Conservation (phyloP, 805 yeast species). For the Teunomyces lycoperdinae region DNA sequence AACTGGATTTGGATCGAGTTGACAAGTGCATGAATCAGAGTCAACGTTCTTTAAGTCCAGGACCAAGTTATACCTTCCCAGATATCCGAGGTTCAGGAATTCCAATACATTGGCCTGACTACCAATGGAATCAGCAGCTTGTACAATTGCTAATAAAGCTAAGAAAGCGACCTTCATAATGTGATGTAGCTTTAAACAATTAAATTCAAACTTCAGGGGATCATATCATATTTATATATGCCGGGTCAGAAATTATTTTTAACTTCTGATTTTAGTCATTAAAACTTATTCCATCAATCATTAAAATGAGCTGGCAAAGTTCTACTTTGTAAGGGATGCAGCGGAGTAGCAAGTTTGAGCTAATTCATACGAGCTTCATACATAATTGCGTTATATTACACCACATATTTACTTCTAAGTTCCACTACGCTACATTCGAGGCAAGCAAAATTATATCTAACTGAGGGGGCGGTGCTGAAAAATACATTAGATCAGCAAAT, state of each 20-base stretch:
- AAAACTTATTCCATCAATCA: not conserved
- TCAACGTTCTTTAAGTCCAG: slow-evolving; percentile 38
- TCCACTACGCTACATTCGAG: no score
- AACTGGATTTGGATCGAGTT: slow-evolving; percentile 32
- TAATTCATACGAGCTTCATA: no score
- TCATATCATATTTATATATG: not conserved
- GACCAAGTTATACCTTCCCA: slow-evolving; percentile 52
- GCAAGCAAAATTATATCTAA: not conserved
- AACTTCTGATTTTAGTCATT: not conserved
- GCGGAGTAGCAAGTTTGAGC: no score
- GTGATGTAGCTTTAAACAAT: not conserved
- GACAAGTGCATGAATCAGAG: slow-evolving; percentile 48
- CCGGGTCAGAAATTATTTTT: not conserved
- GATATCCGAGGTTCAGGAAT: slow-evolving; percentile 54
- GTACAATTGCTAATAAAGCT: slow-evolving; percentile 2
- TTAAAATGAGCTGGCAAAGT: not conserved
- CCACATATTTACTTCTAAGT: no score
- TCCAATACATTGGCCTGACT: slow-evolving; percentile 34
- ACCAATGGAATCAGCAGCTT: not conserved
- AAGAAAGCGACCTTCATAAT: not conserved
- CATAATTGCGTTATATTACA: no score
- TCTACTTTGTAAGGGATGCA: no score
- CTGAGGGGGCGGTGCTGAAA: not conserved
- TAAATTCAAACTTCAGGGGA: not conserved
- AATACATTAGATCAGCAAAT: not conserved